These are phyloP conservation scores for Gloeophyllum trabeum DNA, from an alignment of 768 basidiomycete species.

Conservation along the genomic window DNA sequence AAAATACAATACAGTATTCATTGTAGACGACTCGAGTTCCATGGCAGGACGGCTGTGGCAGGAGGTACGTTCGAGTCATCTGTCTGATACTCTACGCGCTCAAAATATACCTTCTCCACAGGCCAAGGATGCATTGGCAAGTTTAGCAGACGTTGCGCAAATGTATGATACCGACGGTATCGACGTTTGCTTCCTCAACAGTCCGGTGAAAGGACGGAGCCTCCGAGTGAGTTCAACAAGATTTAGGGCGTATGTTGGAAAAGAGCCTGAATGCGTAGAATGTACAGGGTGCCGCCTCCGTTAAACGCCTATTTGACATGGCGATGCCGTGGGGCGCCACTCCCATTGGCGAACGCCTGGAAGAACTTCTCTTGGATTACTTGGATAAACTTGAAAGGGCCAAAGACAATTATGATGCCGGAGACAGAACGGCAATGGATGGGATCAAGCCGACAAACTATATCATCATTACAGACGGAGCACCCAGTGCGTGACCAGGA, in stretches of 20 bases:
- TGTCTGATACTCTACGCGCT: constrained; percentile 2
- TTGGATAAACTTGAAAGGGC: constrained; percentile 22
- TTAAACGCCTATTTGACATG: constrained; percentile 30
- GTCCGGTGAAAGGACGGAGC: too few relatives aligned
- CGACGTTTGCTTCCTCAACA: constrained; percentile 52
- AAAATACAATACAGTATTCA: constrained; percentile 43
- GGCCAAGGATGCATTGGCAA: constrained; percentile 34
- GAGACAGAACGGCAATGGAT: constrained; percentile 14
- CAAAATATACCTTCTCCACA: constrained; percentile 10
- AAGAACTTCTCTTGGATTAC: constrained; percentile 27
- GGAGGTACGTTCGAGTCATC: constrained; percentile 28
- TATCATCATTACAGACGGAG: constrained; percentile 56
- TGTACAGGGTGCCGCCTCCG: constrained; percentile 8
- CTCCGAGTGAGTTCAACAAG: too few relatives aligned
- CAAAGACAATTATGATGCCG: constrained; percentile 11
- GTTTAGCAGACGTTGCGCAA: constrained; percentile 35
- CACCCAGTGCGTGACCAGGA: constrained; percentile 30
- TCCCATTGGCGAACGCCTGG: constrained; percentile 31
- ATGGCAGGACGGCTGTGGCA: constrained; percentile 40
- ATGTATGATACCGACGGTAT: constrained; percentile 48
- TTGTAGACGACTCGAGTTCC: constrained; percentile 52
- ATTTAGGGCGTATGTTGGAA: too few relatives aligned
- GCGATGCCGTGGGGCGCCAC: constrained; percentile 34
- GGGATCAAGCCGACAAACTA: constrained; percentile 45
- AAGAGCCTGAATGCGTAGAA: too few relatives aligned